Evolutionary conservation across 768 basidiomycete genomes (phyloP).

Genomic region (Naganishia vishniacii): DNA sequence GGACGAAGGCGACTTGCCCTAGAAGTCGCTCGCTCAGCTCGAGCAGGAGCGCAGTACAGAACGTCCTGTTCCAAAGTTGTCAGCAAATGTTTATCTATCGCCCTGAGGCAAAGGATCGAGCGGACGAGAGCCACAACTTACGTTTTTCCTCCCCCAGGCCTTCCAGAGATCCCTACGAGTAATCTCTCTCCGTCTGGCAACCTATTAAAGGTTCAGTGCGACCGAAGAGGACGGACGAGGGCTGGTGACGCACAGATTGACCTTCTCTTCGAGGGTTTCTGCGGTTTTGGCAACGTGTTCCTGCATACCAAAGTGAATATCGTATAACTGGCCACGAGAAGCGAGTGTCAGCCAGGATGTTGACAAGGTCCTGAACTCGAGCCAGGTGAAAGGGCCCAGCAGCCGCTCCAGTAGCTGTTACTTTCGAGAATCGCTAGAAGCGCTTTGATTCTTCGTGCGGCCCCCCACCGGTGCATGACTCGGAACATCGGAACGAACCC

Average conservation of each 20-base stretch:
- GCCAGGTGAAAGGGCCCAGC: too few species aligned
- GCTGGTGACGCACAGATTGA: neutral
- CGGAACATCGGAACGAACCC: too few species aligned
- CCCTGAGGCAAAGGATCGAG: too few species aligned
- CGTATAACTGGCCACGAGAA: too few species aligned
- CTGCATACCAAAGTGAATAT: neutral
- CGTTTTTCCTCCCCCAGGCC: conserved; percentile 26
- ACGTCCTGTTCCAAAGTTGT: neutral
- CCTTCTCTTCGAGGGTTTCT: neutral
- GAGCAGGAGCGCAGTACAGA: conserved; percentile 5
- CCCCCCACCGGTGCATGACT: too few species aligned
- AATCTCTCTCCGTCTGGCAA: conserved; percentile 9
- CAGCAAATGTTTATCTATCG: too few species aligned
- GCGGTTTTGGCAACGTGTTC: conserved; percentile 1
- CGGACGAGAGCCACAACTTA: too few species aligned
- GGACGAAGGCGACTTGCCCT: conserved; percentile 53
- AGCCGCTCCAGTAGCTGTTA: too few species aligned
- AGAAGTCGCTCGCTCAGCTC: neutral
- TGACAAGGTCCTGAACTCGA: too few species aligned
- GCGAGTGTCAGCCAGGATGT: too few species aligned
- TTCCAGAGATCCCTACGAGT: conserved; percentile 19
- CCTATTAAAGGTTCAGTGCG: neutral
- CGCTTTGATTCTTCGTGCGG: too few species aligned
- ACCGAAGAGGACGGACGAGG: neutral
- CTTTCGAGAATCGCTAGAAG: too few species aligned